Evolutionary conservation across 768 basidiomycete genomes (phyloP), one percentile per base, ranked within the genome.

Genomic region (Phylloporus arenicola): DNA sequence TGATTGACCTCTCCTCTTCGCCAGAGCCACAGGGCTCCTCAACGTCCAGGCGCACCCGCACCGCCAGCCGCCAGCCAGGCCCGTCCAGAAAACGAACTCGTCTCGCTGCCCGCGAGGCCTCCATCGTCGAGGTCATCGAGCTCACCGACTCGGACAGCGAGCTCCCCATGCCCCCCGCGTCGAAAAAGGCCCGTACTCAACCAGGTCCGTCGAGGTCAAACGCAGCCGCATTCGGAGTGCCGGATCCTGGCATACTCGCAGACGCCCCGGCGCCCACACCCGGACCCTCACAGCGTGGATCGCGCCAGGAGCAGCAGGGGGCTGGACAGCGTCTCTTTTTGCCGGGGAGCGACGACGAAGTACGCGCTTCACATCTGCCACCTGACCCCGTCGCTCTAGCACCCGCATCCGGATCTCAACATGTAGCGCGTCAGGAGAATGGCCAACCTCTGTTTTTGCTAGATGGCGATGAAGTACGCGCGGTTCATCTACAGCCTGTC

Each of bases 111-210:
- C 50, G 35, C 48, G 55, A 45, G 17, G 43, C 48, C 6, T 56
- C 60, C 37, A 2, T 52, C 14, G 10, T 52, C 37, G 61, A 70
- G 46, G 65, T 79, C 22, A 78, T 82, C 52, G 80, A 80, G 55
- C 65, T 81, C 53, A 70, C 75, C 1, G 80, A 82, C 58, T 76
- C 77, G 20, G 78, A 80, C 41, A 61, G 65, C 45, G 78, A 76
- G 38, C 34, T 35, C 14, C 24, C 45, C 45, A 7, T 44, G 50
- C 47, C 49, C 12, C 38, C 29, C 30, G 41, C 46, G 1, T 31
- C 48, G 4, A 55, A 49, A 22, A 51, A 29, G 25, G 47, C 16
- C 11, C 51, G 19, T 17, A 14, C 42, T 12, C 17, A 44, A 16
- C 46, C 43, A 11, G 42, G 48, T 7, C 40, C 50, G 30, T 47